Percentiles rank a stretch among this genome's conserved stretches.
Evolutionary conservation across 2,329 filamentous ascomycete genomes (phyloP).

Genomic region (Thelonectria olida): DNA sequence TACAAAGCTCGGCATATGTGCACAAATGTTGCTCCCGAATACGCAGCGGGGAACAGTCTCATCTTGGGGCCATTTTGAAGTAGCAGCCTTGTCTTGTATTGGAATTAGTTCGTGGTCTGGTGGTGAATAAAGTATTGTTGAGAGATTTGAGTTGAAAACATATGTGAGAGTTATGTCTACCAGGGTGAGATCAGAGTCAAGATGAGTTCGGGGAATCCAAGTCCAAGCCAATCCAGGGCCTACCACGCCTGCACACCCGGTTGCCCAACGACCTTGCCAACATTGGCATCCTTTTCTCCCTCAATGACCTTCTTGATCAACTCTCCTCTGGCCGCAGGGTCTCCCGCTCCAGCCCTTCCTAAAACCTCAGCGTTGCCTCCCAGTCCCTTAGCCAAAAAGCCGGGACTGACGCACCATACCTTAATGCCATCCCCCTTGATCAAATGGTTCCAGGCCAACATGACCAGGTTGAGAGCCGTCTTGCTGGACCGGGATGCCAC

Average conservation of each 20-base stretch:
- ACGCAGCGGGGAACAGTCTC: no score
- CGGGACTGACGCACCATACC: slow-evolving; percentile 16
- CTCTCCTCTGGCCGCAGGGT: slow-evolving; percentile 26
- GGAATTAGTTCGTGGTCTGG: no score
- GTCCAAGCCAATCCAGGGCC: no score
- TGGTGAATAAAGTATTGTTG: no score
- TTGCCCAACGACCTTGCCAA: slow-evolving; percentile 39
- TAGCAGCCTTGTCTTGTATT: no score
- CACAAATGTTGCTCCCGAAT: background rate
- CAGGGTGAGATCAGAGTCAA: no score
- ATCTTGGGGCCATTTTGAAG: no score
- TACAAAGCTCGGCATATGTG: slow-evolving; percentile 1
- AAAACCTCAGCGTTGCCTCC: slow-evolving; percentile 1
- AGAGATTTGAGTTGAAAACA: no score
- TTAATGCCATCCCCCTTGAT: slow-evolving; percentile 17
- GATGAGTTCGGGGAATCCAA: no score
- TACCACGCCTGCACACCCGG: slow-evolving; percentile 5
- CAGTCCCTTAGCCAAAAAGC: slow-evolving; percentile 14
- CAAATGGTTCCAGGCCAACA: slow-evolving; percentile 13
- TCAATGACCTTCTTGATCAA: slow-evolving; percentile 52
- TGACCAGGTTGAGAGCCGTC: slow-evolving; percentile 19
- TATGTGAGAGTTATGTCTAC: no score
- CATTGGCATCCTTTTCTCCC: slow-evolving; percentile 52
- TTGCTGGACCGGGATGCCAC: slow-evolving; percentile 12
- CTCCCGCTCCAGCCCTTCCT: slow-evolving; percentile 11